Percentiles rank a stretch among this genome's conserved stretches.
phyloP scores from a whole-genome alignment of 1,284 basidiomycete genomes.

The Volvariella surrecta region DNA sequence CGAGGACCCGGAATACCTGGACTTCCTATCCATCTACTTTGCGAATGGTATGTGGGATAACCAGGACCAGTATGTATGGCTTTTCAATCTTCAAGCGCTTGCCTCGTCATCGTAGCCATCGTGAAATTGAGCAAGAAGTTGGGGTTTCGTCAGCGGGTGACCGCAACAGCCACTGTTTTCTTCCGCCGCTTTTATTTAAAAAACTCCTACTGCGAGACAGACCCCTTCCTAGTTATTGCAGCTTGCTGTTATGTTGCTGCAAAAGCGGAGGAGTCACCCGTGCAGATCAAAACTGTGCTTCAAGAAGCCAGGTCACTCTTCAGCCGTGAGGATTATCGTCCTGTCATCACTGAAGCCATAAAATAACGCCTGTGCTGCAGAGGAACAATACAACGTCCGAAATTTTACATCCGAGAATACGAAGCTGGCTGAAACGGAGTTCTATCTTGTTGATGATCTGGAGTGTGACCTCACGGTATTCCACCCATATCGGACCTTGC shows the following conservation, averaged over 20 bases:
- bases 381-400: conserved; percentile 62
- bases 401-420: conserved; percentile 79
- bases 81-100: background rate
- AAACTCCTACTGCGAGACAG: conserved; percentile 90
- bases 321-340: conserved; percentile 43
- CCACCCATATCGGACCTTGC: conserved; percentile 88
- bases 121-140: conserved; percentile 84
- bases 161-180: conserved; percentile 90
- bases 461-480: conserved; percentile 93
- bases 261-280: conserved; percentile 93
- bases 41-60: conserved; percentile 52
- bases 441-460: conserved; percentile 93
- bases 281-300: conserved; percentile 92
- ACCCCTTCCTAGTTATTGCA: conserved; percentile 87
- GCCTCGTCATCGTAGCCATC: conserved; percentile 47
- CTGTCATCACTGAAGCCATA: too few relatives aligned
- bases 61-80: too few relatives aligned
- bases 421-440: conserved; percentile 98
- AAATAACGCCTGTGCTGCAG: conserved; percentile 18
- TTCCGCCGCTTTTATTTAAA: conserved; percentile 94
- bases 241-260: conserved; percentile 95
- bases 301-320: conserved; percentile 77
- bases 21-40: conserved; percentile 80
- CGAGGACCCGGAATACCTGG: conserved; percentile 63
- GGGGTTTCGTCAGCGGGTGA: conserved; percentile 78